Conservation (phyloP, 2,329 filamentous ascomycete genomes). For the Cytospora piceae region DNA sequence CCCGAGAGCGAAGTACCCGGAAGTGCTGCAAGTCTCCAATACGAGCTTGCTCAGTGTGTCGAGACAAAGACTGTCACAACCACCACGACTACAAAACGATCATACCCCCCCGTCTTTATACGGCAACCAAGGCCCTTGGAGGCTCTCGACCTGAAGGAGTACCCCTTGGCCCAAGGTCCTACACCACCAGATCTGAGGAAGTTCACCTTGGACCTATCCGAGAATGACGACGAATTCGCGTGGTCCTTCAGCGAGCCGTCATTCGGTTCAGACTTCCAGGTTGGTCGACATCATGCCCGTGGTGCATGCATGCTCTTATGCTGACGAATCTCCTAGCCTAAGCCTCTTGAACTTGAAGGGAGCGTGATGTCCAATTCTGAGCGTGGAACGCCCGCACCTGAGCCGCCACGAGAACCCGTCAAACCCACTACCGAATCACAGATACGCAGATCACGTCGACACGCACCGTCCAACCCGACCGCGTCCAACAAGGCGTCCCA, state of each 20-base stretch:
- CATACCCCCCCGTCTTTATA: conserved; percentile 82
- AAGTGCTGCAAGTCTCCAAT: conserved; percentile 46
- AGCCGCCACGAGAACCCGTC: conserved; percentile 35
- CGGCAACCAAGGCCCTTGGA: conserved; percentile 71
- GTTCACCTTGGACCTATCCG: conserved; percentile 72
- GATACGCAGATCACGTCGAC: conserved; percentile 41
- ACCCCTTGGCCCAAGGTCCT: conserved; percentile 81
- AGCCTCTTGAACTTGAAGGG: conserved; percentile 28
- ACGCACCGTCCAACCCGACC: conserved; percentile 41
- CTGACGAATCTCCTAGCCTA: conserved; percentile 14
- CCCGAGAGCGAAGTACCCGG: conserved; percentile 34
- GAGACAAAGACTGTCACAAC: conserved; percentile 80
- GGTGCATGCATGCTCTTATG: neutral
- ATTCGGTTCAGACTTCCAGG: conserved; percentile 23
- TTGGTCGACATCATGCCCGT: conserved; percentile 8
- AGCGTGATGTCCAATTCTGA: conserved; percentile 39
- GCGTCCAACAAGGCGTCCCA: conserved; percentile 40
- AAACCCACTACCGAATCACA: conserved; percentile 36
- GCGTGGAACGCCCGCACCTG: conserved; percentile 39
- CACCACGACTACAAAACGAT: conserved; percentile 85
- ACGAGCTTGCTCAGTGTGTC: conserved; percentile 66
- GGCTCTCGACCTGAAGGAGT: conserved; percentile 83
- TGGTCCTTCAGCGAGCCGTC: conserved; percentile 29
- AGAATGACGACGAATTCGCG: conserved; percentile 54
- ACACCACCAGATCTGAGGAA: conserved; percentile 79